Conservation (phyloP, 164 flowering plant genomes). For the Nelumbo lutea region DNA sequence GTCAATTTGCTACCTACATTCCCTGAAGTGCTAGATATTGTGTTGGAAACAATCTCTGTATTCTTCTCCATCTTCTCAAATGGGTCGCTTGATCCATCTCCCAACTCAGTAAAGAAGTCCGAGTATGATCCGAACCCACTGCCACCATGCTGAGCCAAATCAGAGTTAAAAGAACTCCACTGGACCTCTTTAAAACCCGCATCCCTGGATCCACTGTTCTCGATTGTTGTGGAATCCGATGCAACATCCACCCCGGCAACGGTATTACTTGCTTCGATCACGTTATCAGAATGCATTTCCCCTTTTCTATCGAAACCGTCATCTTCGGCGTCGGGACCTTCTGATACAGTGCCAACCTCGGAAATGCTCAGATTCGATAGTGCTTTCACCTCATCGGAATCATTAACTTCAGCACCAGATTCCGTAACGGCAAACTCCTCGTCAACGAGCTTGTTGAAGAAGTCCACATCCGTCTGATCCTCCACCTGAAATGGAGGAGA, state of each 20-base stretch:
- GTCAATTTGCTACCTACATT: constrained; percentile 11
- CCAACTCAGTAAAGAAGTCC: constrained; percentile 57
- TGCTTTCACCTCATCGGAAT: constrained; percentile 27
- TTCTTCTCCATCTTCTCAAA: constrained; percentile 20
- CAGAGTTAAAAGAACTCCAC: constrained; percentile 71
- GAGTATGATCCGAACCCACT: constrained; percentile 57
- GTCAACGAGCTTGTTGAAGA: constrained; percentile 49
- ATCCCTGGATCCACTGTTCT: constrained; percentile 28
- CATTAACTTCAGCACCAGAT: constrained; percentile 15
- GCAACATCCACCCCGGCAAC: constrained; percentile 13
- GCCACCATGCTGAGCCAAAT: constrained; percentile 23
- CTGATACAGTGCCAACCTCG: constrained; percentile 15
- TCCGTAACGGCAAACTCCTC: constrained; percentile 26
- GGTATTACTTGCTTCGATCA: constrained; percentile 17
- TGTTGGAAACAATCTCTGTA: constrained; percentile 13
- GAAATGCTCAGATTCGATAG: constrained; percentile 22
- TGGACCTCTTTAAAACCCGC: constrained; percentile 68
- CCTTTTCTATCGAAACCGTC: constrained; percentile 1
- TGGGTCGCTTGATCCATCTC: constrained; percentile 26
- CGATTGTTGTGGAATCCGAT: constrained; percentile 14
- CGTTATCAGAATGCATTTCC: constrained; percentile 10
- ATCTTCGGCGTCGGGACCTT: constrained; percentile 9
- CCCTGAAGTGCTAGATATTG: constrained; percentile 10
- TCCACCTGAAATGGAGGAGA: constrained; percentile 40
- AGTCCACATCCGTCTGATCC: constrained; percentile 58